Evolutionary conservation across 2,329 filamentous ascomycete genomes (phyloP).

Genomic region (Verticillium nubilum): DNA sequence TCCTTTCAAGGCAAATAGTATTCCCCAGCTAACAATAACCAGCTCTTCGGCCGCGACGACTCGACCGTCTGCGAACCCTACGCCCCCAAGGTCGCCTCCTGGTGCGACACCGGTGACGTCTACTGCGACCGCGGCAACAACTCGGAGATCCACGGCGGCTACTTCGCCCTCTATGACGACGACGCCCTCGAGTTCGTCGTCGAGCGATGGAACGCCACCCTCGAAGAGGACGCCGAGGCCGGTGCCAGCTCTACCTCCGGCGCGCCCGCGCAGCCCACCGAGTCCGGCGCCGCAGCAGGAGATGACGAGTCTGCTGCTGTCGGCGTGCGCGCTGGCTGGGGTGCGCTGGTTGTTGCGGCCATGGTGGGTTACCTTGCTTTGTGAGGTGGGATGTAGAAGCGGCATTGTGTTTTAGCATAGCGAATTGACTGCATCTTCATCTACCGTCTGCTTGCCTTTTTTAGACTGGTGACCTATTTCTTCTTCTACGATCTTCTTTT

Average conservation of each 20-base stretch:
- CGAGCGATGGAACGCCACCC: constrained; percentile 17
- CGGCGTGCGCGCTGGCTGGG: background rate
- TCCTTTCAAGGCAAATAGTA: background rate
- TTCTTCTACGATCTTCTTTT: background rate
- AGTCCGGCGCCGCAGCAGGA: background rate
- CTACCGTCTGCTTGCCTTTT: background rate
- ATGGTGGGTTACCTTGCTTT: background rate
- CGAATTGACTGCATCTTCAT: background rate
- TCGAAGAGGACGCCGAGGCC: constrained; percentile 11
- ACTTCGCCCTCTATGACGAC: constrained; percentile 27
- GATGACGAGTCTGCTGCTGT: background rate
- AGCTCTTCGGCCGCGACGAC: constrained; percentile 32
- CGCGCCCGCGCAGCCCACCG: background rate
- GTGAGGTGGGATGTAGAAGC: background rate
- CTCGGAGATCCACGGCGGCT: constrained; percentile 24
- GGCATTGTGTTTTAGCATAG: background rate
- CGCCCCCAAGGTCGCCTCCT: constrained; percentile 28
- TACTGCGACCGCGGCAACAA: constrained; percentile 30
- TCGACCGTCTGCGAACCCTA: constrained; percentile 28
- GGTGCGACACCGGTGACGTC: constrained; percentile 34
- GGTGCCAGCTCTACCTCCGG: background rate
- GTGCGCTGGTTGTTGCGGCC: background rate
- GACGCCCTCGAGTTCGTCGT: constrained; percentile 29
- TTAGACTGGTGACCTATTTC: background rate
- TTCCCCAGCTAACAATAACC: background rate